Base-by-base conservation (phyloP, 176 grass and related monocot species). In the Aegilops umbellulata region DNA sequence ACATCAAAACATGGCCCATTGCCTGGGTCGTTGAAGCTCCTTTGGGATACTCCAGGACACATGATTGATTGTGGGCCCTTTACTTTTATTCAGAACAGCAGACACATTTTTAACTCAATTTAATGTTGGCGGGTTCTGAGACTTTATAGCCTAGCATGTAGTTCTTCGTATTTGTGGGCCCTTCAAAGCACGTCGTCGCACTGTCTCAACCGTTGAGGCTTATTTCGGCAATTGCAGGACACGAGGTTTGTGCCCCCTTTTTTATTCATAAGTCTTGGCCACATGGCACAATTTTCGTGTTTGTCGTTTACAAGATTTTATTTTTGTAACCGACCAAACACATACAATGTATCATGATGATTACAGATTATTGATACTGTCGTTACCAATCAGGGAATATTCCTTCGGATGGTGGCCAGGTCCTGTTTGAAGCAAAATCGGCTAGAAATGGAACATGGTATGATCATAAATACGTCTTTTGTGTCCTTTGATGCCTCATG, bases 341-440 rank as follows among this genome's bases (percentile, higher is more conserved):
- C 3, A 8, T 34, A 55, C 9, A 4, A 5, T 78, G 55, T 84
- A 42, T 55, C 57, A 80, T 60, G 25, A 35, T 15, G 10, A 10
- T 44, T 51, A 19, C 20, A 1, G 36, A 75, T 70, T 75, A n/a
- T 60, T 57, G 15, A 36, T 13, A 24, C 4, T 11, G 27, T 47
- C 55, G 29, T 81, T 84, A 14, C 22, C 60, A 91, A 85, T 60
- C 60, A 92, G 90, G 88, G 19, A 88, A 90, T 68, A 85, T 10
- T 87, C 35, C 84, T 65, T n/a, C 80, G 23, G 91, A 93, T 67
- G 82, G 78, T 83, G 47, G 76, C 31, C 81, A 76, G 30, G 73
- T 95, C 4, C 88, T 87, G 39, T 95, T 93, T 87, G 94, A 95
- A 89, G 94, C 94, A 41, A 95, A 95, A 61, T 95, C 94, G 20